Evolutionary conservation across 257 asterid genomes (phyloP), one percentile per base, ranked within the genome.

Genomic region (Leonotis leonurus): DNA sequence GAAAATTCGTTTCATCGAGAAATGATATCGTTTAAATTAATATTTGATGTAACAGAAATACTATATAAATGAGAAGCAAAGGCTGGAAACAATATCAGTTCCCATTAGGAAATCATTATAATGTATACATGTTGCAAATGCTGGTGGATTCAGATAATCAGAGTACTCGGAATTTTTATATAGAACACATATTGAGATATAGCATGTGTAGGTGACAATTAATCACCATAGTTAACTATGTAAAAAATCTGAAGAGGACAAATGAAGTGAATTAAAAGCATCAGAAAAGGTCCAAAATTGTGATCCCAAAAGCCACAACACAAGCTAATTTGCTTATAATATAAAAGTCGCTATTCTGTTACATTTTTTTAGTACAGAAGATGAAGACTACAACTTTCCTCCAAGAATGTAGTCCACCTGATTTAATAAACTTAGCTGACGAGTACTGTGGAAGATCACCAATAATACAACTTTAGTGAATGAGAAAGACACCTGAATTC

Each of bases 401-500:
- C 56, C 33, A 12, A 32, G 4, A 58, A 21, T 27, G 36, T 60
- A 61, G 46, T 41, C 45, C 44, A 29, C 45, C 33, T 30, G 22
- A 21, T 41, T 9, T 12, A 18, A 62, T 8, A 62, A 63, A 33
- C 30, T 30, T 17, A 53, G 46, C 29, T 46, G 55, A 45, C 12
- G 36, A 22, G 54, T 65, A 62, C 35, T 32, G 39, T 57, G 43
- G 39, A 63, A 29, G 57, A 46, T 64, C 37, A 27, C 21, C 41
- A 29, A 25, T 10, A 10, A 17, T 8, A 33, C 7, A 35, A 50
- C 44, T 53, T 62, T 35, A 36, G 17, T 40, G 49, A 39, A 69
- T 56, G n/a, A 62, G 61, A 60, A 41, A 27, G 32, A 64, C 76
- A 89, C 99, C 96, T 77, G 83, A 93, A 93, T 63, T 93, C 99